Conservation (phyloP, 352 stramenopile species). For the Pythium guiyangense region DNA sequence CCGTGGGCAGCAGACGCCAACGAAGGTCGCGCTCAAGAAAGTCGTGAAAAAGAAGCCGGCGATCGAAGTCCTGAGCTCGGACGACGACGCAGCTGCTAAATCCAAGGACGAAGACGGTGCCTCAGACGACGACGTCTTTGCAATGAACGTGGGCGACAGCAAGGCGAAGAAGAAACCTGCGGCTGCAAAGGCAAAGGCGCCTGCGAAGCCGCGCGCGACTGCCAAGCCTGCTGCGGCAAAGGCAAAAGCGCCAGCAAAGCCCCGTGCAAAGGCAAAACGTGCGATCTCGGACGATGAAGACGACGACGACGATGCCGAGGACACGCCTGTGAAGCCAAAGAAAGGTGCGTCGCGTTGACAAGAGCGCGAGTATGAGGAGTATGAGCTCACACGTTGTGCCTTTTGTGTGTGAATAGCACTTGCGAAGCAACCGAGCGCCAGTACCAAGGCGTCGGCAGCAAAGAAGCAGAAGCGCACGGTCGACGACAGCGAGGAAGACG, state of each 20-base stretch:
- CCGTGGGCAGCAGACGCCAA: constrained; percentile 40
- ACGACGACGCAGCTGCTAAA: constrained; percentile 19
- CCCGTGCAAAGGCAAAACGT: constrained; percentile 5
- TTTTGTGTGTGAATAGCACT: neutral
- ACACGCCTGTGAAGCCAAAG: constrained; percentile 24
- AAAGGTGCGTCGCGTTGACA: constrained; percentile 14
- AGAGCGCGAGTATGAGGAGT: no score
- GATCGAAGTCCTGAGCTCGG: constrained; percentile 38
- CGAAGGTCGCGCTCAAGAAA: constrained; percentile 26
- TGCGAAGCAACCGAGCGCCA: constrained; percentile 10
- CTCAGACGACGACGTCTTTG: constrained; percentile 64
- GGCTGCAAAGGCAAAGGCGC: constrained; percentile 30
- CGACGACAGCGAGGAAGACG: constrained; percentile 11
- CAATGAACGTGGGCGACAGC: constrained; percentile 25
- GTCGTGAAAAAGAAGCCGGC: constrained; percentile 23
- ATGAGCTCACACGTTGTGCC: neutral
- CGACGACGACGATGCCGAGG: constrained; percentile 9
- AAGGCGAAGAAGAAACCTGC: constrained; percentile 26
- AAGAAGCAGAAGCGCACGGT: constrained; percentile 33
- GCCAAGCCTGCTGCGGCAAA: constrained; percentile 22
- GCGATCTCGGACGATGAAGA: constrained; percentile 14
- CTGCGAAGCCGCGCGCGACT: constrained; percentile 10
- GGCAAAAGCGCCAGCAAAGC: constrained; percentile 16
- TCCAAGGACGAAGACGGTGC: constrained; percentile 8
- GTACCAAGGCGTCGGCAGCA: constrained; percentile 11